These are phyloP conservation scores for Fusarium lateritium DNA, from an alignment of 2,329 filamentous ascomycete species.

Conservation along the genomic window DNA sequence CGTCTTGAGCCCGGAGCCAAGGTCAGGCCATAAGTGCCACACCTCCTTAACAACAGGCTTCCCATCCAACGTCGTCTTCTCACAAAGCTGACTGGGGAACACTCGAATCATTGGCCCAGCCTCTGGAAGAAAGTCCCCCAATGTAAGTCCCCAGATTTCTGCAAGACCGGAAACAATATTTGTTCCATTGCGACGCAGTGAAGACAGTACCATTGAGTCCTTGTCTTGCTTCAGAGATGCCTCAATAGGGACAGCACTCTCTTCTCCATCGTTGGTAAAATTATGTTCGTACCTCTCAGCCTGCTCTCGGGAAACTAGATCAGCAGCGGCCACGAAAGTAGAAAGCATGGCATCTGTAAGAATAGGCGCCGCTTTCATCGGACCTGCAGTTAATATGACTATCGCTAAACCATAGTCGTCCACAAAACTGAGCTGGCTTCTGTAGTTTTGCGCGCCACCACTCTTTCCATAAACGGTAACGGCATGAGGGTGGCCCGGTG, in stretches of 20 bases:
- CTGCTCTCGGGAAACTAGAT: conserved; percentile 49
- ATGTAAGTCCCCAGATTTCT: conserved; percentile 42
- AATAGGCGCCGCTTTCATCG: conserved; percentile 47
- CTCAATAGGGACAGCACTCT: conserved; percentile 11
- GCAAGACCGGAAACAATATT: conserved; percentile 41
- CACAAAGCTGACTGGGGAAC: conserved; percentile 46
- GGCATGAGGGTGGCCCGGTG: conserved; percentile 49
- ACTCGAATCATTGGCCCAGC: conserved; percentile 41
- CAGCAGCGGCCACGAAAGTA: conserved; percentile 48
- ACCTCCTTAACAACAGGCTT: conserved; percentile 37
- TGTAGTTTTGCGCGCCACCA: conserved; percentile 54
- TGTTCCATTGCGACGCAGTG: conserved; percentile 41
- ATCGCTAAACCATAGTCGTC: conserved; percentile 56
- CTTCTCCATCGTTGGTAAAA: conserved; percentile 8
- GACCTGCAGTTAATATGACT: conserved; percentile 52
- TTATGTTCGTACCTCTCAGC: conserved; percentile 40
- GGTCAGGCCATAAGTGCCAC: conserved; percentile 51
- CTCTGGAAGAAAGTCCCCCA: conserved; percentile 45
- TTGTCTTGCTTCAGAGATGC: conserved; percentile 44
- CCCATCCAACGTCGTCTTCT: conserved; percentile 25
- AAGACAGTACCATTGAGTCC: conserved; percentile 46
- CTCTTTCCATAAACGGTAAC: conserved; percentile 55
- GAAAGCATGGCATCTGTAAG: conserved; percentile 51
- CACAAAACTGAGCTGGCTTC: conserved; percentile 54
- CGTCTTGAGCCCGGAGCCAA: conserved; percentile 29